Evolutionary conservation across 352 stramenopile genomes (phyloP).

Genomic region (Phytophthora palmivora): DNA sequence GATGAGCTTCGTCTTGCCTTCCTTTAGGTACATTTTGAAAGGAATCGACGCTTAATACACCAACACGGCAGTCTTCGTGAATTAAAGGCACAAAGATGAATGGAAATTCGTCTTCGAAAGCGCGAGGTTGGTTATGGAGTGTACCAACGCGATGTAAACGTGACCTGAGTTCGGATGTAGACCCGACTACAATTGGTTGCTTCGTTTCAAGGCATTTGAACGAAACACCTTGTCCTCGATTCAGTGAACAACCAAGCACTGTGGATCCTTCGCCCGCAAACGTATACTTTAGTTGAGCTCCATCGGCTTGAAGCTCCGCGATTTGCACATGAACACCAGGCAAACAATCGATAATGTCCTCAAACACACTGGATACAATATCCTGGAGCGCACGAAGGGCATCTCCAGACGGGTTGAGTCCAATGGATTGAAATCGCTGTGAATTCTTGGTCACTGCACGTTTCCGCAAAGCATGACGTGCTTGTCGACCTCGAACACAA

Average conservation of each 20-base stretch:
- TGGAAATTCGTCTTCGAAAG: constrained; percentile 40
- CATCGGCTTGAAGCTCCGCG: constrained; percentile 57
- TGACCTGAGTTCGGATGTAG: constrained; percentile 38
- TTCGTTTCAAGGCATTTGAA: constrained; percentile 64
- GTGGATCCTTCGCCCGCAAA: constrained; percentile 57
- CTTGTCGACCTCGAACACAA: constrained; percentile 64
- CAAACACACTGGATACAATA: constrained; percentile 49
- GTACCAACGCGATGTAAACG: constrained; percentile 41
- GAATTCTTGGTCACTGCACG: constrained; percentile 15
- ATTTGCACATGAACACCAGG: constrained; percentile 67
- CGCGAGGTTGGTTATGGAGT: constrained; percentile 4
- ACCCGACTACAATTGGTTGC: constrained; percentile 44
- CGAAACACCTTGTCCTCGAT: constrained; percentile 59
- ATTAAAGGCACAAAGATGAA: constrained; percentile 71
- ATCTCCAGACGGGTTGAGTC: constrained; percentile 60
- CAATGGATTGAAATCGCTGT: constrained; percentile 42
- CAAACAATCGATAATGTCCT: constrained; percentile 55
- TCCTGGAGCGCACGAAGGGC: constrained; percentile 55
- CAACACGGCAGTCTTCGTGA: constrained; percentile 68
- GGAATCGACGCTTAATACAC: constrained; percentile 65
- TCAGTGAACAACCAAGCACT: constrained; percentile 27
- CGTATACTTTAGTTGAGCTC: constrained; percentile 55
- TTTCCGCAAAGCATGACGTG: constrained; percentile 40
- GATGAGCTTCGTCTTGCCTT: constrained; percentile 62
- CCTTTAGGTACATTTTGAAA: constrained; percentile 69